Evolutionary conservation across 371 early-diverging fungal species (phyloP), one percentile per base, ranked within the genome.

Genomic region (Sporodiniella umbellata): DNA sequence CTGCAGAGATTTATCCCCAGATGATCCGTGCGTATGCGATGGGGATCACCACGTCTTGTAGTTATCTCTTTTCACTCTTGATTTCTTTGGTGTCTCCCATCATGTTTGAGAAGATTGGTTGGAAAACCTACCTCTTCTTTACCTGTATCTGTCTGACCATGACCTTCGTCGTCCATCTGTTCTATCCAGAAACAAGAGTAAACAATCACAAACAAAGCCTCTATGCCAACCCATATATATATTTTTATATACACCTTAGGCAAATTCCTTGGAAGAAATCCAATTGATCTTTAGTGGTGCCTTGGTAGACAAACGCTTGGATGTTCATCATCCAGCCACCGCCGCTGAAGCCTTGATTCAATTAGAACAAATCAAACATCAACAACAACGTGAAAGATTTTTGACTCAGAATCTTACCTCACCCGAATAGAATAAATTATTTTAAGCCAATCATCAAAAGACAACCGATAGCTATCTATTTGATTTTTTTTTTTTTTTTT

Each of bases 181-280:
- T 78, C 48, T 87, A 84, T 56, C 95, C 94, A 11, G 93, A 93
- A 69, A 93, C 93, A 60, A 79, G 45, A 33, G 72, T 93, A 92
- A 69, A 93, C 93, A 60, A 79, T 43, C 28, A 68, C 57, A 66
- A 58, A 46, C 28, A 42, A 6, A n/a, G 5, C n/a, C 18, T 8
- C 28, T 11, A 8, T 25, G 15, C 3, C 46, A 0, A 11, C 14
- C 46, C 18, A 5, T 39, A 6, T 25, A 42, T 51, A 18, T 35
- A 5, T 35, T 35, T 55, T 24, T 49, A 10, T 54, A n/a, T n/a
- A n/a, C n/a, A n/a, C n/a, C n/a, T n/a, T n/a, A 64, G 56, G 68
- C 62, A 1, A 54, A 64, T 39, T 68, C 75, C 7, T 45, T 75
- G 18, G 72, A 75, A 49, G 72, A 75, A 42, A 72, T 75, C 14